Percentiles rank a stretch among this genome's conserved stretches.
These are phyloP conservation scores for Trichoderma parareesei DNA, from an alignment of 495 filamentous ascomycete species.

Conservation along the genomic window DNA sequence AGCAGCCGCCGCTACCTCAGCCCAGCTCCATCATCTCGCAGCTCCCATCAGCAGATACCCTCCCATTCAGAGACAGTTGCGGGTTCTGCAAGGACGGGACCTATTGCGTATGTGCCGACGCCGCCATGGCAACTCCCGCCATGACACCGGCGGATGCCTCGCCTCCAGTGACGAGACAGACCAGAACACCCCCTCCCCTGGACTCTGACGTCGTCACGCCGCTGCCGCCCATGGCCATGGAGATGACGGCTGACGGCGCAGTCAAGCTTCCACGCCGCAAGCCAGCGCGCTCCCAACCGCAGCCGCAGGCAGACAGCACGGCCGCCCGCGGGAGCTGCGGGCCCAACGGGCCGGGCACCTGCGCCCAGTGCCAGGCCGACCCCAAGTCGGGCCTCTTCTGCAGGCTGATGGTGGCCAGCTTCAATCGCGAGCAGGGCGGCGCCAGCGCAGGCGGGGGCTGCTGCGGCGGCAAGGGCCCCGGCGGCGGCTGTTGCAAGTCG, in stretches of 20 bases:
- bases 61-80: slow-evolving; percentile 53
- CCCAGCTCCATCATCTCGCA: slow-evolving; percentile 7
- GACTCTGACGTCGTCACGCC: slow-evolving; percentile 46
- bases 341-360: slow-evolving; percentile 68
- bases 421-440: slow-evolving; percentile 29
- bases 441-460: slow-evolving; percentile 40
- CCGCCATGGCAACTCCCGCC: slow-evolving; percentile 7
- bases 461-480: slow-evolving; percentile 30
- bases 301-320: not conserved
- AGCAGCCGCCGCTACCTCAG: not conserved
- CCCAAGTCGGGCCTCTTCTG: slow-evolving; percentile 80
- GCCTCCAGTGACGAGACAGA: slow-evolving; percentile 37
- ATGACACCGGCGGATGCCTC: slow-evolving; percentile 38
- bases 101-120: slow-evolving; percentile 74
- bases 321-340: slow-evolving; percentile 36
- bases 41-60: slow-evolving; percentile 6
- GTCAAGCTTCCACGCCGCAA: slow-evolving; percentile 39
- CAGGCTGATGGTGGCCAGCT: slow-evolving; percentile 66
- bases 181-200: slow-evolving; percentile 60
- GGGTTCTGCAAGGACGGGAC: slow-evolving; percentile 85
- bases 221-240: slow-evolving; percentile 34
- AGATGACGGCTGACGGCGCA: slow-evolving; percentile 38
- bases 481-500: slow-evolving; percentile 32
- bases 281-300: not conserved
- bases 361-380: slow-evolving; percentile 68